Percentiles rank a stretch among this genome's conserved stretches.
phyloP scores from a whole-genome alignment of 495 filamentous ascomycete genomes.

The Trichoderma asperelloides region DNA sequence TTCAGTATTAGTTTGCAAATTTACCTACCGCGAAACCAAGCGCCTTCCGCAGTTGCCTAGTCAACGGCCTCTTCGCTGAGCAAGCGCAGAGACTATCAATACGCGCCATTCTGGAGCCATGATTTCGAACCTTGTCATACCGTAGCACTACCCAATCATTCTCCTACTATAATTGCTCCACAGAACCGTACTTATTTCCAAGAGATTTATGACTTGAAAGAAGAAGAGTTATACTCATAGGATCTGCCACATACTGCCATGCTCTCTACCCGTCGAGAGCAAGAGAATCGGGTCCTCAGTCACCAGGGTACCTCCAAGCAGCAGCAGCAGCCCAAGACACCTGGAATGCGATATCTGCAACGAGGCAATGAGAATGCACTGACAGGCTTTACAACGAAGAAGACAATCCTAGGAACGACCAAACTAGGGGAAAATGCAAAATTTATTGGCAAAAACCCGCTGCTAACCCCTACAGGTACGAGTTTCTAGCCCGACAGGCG shows the following conservation, averaged over 20 bases:
- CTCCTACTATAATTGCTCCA: background rate
- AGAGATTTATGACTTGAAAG: too few species aligned
- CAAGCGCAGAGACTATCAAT: background rate
- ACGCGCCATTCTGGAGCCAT: background rate
- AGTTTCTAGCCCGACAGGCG: background rate
- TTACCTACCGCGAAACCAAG: background rate
- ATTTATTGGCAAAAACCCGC: slow-evolving; percentile 49
- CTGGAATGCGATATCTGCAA: slow-evolving; percentile 64
- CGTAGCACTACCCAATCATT: background rate
- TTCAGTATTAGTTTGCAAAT: background rate
- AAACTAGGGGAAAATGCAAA: slow-evolving; percentile 51
- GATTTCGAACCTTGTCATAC: background rate
- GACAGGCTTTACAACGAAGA: slow-evolving; percentile 55
- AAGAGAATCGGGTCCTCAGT: slow-evolving; percentile 75
- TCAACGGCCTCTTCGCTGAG: background rate
- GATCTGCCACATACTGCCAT: slow-evolving; percentile 32
- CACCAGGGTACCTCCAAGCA: slow-evolving; percentile 66
- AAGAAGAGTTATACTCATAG: background rate
- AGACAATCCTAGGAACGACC: slow-evolving; percentile 44
- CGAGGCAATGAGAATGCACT: slow-evolving; percentile 77
- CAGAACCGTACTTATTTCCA: too few species aligned
- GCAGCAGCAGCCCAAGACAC: slow-evolving; percentile 67
- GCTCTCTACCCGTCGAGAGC: slow-evolving; percentile 69
- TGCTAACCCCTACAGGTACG: slow-evolving; percentile 79
- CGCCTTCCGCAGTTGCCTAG: background rate